Evolutionary conservation across 768 basidiomycete genomes (phyloP).

Genomic region (Lentinula raphanica): DNA sequence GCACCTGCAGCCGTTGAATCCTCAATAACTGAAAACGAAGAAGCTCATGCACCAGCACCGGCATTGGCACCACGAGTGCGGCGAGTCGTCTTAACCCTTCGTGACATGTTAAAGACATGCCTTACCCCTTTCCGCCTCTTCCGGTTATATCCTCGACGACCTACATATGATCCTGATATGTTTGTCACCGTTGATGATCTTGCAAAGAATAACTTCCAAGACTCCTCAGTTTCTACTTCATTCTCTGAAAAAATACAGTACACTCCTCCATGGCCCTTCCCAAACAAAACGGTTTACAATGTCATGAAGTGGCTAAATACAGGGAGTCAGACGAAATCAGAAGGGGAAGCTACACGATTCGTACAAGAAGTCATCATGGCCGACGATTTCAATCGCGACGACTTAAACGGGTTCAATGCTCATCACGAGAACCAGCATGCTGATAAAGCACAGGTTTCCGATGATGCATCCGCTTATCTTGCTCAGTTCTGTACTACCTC

Average conservation of each 20-base stretch:
- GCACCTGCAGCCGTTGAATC: no score
- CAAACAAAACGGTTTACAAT: constrained; percentile 14
- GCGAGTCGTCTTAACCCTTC: no score
- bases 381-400: constrained; percentile 16
- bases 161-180: no score
- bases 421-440: constrained; percentile 13
- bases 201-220: no score
- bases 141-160: no score
- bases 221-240: no score
- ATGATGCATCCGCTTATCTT: constrained; percentile 6
- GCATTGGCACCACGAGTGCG: no score
- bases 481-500: constrained; percentile 11
- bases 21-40: no score
- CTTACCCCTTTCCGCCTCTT: no score
- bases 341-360: constrained; percentile 13
- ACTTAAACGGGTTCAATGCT: constrained; percentile 16
- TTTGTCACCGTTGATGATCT: no score
- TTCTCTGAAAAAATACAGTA: background rate
- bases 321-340: constrained; percentile 14
- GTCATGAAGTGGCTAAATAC: constrained; percentile 24
- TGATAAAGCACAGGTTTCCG: constrained; percentile 8
- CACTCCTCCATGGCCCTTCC: constrained; percentile 6
- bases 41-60: no score
- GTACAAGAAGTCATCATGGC: constrained; percentile 14
- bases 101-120: no score